Evolutionary conservation across 2,329 filamentous ascomycete genomes (phyloP), one percentile per base, ranked within the genome.

Genomic region (Aspergillus floridensis): DNA sequence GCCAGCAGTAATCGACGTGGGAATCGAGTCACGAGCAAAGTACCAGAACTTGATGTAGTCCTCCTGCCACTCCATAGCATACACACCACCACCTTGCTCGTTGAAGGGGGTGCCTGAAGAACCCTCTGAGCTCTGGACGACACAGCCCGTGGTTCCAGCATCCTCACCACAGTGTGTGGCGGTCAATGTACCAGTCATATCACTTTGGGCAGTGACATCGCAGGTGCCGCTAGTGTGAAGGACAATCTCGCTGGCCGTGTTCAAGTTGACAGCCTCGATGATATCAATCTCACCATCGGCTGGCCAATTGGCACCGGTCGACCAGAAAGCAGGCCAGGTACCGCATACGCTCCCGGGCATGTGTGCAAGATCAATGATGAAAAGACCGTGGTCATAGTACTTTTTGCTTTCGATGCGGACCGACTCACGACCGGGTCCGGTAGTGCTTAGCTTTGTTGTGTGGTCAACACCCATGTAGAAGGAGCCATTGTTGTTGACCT

Each of bases 81-180:
- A 79, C 1, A 84, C 69, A 53, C 81, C 81, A 50, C 82, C 82
- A 1, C 76, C 76, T 16, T 74, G 66, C 3, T 68, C 62, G 64
- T 84, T 89, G 73, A 88, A 83, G 0, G 73, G 78, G 4, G 73
- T 71, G 38, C 86, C 86, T 58, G 81, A 87, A 55, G 70, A 74
- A 24, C 75, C 72, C 32, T 70, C 64, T 19, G 76, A 67, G 26
- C 78, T 77, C 38, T 73, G 51, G 16, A 80, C 74, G 1, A 73
- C 74, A 59, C 80, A 80, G 16, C 73, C 74, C n/a, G 76, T 68
- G 0, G 73, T 67, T 12, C 72, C 73, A 2, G 72, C 62, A 12
- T 66, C 63, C 19, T 80, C 75, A 62, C 83, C 77, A 68, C 84
- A 85, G 60, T 82, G 77, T 1, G 74, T 73, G 0, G 80, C 81